Base-by-base conservation (phyloP, 2,329 filamentous ascomycete species). In the Aspergillus fructus region DNA sequence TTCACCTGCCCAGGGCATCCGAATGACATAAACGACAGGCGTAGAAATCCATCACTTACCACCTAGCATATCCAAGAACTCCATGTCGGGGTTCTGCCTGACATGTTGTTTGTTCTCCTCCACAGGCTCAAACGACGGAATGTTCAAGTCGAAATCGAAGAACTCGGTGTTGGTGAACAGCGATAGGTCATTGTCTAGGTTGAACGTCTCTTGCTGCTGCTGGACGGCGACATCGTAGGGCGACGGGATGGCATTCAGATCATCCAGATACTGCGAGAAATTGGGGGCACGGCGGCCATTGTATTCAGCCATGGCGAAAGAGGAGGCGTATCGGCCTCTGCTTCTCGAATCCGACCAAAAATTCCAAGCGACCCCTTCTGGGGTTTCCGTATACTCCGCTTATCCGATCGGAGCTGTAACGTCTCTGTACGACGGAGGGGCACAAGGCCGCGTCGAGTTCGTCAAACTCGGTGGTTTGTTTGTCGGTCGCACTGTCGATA, bases 231-330 rank as follows among this genome's bases (percentile, higher is more conserved):
- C 81, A 53, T 89, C 84, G 66, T 86, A 85, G 60, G 88, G 80
- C 60, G 86, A 80, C 2, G 83, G 83, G 55, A 88, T 79, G 46
- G 83, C 85, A 79, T 96, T 96, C 68, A 97, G 82, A 66, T 93
- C 89, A 68, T 90, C 89, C 64, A 97, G 83, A 79, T 94, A 96
- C 71, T 92, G 89, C 70, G 91, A 92, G 77, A 96, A 90, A 75
- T 96, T 96, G 70, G 90, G 89, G 67, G 85, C 89, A 71, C 89
- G 87, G 61, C 91, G 89, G 70, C 87, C 88, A 75, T 83, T 87
- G 83, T 86, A 92, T 72, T 81, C 83, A 73, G 90, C 86, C 89
- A 92, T 92, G 68, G 54, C 68, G 53, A 23, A 41, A 65, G 45
- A 49, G 13, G 61, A 62, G 62, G 59, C 41, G 51, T 55, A 19